Evolutionary conservation across 345 rosid genomes (phyloP), one percentile per base, ranked within the genome.

Genomic region (Aethionema arabicum): DNA sequence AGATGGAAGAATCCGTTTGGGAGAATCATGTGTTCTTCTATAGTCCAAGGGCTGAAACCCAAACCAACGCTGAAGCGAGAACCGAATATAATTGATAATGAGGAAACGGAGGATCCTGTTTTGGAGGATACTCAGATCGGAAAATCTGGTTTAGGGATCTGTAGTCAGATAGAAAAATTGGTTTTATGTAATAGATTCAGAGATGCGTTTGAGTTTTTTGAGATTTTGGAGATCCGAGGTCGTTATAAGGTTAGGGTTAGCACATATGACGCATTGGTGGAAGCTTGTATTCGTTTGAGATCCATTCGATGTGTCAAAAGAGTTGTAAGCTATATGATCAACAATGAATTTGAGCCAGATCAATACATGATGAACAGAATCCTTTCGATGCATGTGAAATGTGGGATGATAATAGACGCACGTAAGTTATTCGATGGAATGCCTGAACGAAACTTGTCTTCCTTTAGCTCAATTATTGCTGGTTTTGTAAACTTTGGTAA

Each of bases 181-280:
- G 92, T 76, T 40, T 67, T 91, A 53, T 74, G 70, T 52, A 77
- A 65, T 58, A 77, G 77, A 40, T 78, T 69, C 33, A 72, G 79
- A 27, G 87, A 88, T 46, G 95, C 96, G 15, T 85, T 91, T 77
- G 92, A 86, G n/a, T 74, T 88, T 77, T 88, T 91, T 55, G 96
- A 88, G 76, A 54, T 78, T 65, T 65, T 88, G 76, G 96, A 85
- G 77, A 64, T 79, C 15, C 74, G 69, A 45, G 86, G 87, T 46
- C 65, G 72, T 52, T 66, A 69, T 63, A 83, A 75, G 2, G 72
- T 88, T 44, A 80, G 75, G 47, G 35, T 32, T 38, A 82, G 76
- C 47, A 88, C 95, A 0, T 88, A 83, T 47, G 91, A 88, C 74
- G 96, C 91, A 0, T 80, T 91, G 35, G 71, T 91, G 5, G 79